Percentiles rank a stretch among this genome's conserved stretches.
phyloP scores from a whole-genome alignment of 2,329 filamentous ascomycete species.

The Aspergillus fumigatiaffinis region DNA sequence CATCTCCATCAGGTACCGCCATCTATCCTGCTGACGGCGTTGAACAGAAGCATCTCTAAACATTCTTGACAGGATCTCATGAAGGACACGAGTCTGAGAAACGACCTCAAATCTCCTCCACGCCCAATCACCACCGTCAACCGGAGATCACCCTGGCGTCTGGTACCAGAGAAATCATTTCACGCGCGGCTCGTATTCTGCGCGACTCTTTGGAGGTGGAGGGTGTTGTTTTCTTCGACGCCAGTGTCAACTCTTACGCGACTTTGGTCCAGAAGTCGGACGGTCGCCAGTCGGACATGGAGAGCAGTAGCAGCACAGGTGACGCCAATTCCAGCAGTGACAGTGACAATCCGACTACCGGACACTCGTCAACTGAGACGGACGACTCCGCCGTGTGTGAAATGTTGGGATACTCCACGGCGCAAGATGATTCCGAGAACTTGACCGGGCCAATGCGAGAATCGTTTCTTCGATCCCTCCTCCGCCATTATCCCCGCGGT shows the following conservation, averaged over 20 bases:
- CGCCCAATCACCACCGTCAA: neutral
- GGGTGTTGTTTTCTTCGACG: constrained; percentile 34
- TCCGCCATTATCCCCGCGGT: constrained; percentile 11
- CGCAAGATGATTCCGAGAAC: neutral
- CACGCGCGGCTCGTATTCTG: constrained; percentile 44
- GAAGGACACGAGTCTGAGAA: neutral
- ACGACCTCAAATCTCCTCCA: neutral
- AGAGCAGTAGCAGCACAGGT: neutral
- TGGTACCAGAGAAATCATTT: constrained; percentile 32
- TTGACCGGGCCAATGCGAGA: neutral
- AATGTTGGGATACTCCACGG: neutral
- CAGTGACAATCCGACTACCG: neutral
- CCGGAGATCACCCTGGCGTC: constrained; percentile 9
- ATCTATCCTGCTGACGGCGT: neutral
- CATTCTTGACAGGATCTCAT: neutral
- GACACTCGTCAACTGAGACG: neutral
- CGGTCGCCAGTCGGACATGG: constrained; percentile 1
- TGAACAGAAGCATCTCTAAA: neutral
- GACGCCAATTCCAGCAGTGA: neutral
- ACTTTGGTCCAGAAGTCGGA: constrained; percentile 10
- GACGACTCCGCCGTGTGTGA: neutral
- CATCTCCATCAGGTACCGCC: neutral
- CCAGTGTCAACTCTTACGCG: constrained; percentile 15
- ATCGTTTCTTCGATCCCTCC: constrained; percentile 7
- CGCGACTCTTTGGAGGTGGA: constrained; percentile 41